A percentile compares a stretch with the other conserved stretches of the same genome.
These are phyloP conservation scores for Grigorovia transvaalensis DNA, from an alignment of 805 yeast species.

Conservation along the genomic window DNA sequence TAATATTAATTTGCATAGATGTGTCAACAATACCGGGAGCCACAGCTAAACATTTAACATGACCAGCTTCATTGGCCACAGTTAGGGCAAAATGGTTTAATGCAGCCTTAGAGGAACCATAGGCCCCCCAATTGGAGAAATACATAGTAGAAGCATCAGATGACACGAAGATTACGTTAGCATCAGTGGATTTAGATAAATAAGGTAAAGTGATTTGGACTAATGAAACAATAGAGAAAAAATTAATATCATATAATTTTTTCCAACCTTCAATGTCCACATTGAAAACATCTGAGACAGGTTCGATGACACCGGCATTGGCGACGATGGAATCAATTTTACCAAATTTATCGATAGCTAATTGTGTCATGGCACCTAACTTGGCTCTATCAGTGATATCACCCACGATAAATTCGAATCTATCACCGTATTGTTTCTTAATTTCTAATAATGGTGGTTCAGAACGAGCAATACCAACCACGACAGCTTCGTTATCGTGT, in stretches of 20 bases:
- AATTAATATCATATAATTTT: constrained; percentile 59
- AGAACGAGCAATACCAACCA: constrained; percentile 56
- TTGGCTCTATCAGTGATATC: constrained; percentile 43
- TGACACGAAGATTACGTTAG: constrained; percentile 65
- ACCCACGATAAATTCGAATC: constrained; percentile 46
- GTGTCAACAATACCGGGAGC: constrained; percentile 97
- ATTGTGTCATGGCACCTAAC: constrained; percentile 30
- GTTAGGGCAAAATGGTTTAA: constrained; percentile 63
- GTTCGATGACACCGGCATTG: constrained; percentile 78
- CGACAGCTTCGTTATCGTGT: constrained; percentile 40
- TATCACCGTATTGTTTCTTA: constrained; percentile 37
- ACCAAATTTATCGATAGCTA: constrained; percentile 45
- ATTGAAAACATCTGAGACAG: constrained; percentile 46
- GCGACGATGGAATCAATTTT: constrained; percentile 55
- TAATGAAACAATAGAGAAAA: constrained; percentile 62
- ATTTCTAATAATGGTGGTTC: constrained; percentile 37
- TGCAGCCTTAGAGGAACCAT: constrained; percentile 87
- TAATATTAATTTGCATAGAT: constrained; percentile 69
- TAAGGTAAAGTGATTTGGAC: constrained; percentile 47
- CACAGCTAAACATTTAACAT: constrained; percentile 44
- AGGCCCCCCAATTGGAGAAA: constrained; percentile 65
- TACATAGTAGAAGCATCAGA: constrained; percentile 69
- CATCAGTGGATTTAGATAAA: constrained; percentile 40
- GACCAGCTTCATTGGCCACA: constrained; percentile 58
- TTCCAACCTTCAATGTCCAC: constrained; percentile 48